Conservation (phyloP, 176 grass and related monocot species). For the Carex littledalei region DNA sequence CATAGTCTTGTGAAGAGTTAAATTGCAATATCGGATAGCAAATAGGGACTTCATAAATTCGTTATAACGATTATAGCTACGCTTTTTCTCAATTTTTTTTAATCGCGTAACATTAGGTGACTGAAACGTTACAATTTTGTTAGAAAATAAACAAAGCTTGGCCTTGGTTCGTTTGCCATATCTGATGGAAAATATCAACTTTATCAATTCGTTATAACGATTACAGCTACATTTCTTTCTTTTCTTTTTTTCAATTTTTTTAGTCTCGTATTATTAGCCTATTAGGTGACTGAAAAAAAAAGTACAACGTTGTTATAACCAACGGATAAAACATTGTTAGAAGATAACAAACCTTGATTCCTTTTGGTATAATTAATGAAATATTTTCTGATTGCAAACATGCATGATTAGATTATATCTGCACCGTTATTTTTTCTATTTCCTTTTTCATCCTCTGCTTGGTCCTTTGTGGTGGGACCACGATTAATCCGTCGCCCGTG, state of each 20-base stretch:
- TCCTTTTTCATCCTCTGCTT: not conserved
- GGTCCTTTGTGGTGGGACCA: not conserved
- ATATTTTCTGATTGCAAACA: not conserved
- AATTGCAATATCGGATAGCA: too few species aligned
- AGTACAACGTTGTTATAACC: not conserved
- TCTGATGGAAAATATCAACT: too few species aligned
- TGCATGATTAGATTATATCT: not conserved
- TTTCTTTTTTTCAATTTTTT: not conserved
- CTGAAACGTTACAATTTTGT: too few species aligned
- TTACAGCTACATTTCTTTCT: not conserved
- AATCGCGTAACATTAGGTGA: too few species aligned
- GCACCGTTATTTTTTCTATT: not conserved
- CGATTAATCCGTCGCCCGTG: slow-evolving; percentile 8
- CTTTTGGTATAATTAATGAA: not conserved
- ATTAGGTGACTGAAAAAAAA: not conserved
- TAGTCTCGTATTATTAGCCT: not conserved
- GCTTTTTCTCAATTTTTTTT: too few species aligned
- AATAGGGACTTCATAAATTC: too few species aligned
- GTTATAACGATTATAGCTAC: too few species aligned
- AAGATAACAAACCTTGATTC: not conserved
- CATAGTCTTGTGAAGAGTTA: too few species aligned
- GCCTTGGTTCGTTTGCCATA: too few species aligned
- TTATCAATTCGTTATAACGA: not conserved
- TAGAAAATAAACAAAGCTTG: too few species aligned
- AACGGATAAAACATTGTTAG: not conserved